Percentiles rank a stretch among this genome's conserved stretches.
Conservation (phyloP, 345 rosid species). For the Pugionium cornutum region DNA sequence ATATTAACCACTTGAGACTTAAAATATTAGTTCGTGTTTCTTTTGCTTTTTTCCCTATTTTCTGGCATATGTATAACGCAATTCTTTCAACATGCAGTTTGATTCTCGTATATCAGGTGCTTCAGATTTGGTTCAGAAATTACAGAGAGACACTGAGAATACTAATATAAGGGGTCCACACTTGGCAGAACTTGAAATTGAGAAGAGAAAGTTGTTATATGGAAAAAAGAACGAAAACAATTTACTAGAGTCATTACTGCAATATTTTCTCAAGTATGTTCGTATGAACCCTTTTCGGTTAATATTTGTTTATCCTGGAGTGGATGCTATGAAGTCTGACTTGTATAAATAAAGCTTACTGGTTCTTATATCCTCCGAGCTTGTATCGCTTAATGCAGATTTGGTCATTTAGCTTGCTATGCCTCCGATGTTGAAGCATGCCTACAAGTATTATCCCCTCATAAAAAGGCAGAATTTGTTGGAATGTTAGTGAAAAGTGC, state of each 20-base stretch:
- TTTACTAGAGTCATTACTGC: constrained; percentile 60
- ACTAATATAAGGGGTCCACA: constrained; percentile 63
- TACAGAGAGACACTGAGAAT: constrained; percentile 53
- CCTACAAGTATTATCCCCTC: constrained; percentile 67
- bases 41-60: not conserved
- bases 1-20: constrained; percentile 31
- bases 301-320: not conserved
- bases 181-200: constrained; percentile 83
- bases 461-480: constrained; percentile 57
- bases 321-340: constrained; percentile 15
- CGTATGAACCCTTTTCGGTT: constrained; percentile 18
- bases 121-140: constrained; percentile 60
- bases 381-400: constrained; percentile 51
- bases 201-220: constrained; percentile 68
- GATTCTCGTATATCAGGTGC: constrained; percentile 74
- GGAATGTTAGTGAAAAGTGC: constrained; percentile 52
- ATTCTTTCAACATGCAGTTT: constrained; percentile 56
- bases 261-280: constrained; percentile 68
- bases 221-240: constrained; percentile 65
- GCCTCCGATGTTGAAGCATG: constrained; percentile 73
- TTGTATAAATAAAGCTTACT: constrained; percentile 2
- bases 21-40: constrained; percentile 10
- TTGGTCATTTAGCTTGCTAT: constrained; percentile 94
- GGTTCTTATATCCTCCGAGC: constrained; percentile 26
- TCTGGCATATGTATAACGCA: constrained; percentile 27